Evolutionary conservation across 2,329 filamentous ascomycete genomes (phyloP).

Genomic region (Fusarium sp.): DNA sequence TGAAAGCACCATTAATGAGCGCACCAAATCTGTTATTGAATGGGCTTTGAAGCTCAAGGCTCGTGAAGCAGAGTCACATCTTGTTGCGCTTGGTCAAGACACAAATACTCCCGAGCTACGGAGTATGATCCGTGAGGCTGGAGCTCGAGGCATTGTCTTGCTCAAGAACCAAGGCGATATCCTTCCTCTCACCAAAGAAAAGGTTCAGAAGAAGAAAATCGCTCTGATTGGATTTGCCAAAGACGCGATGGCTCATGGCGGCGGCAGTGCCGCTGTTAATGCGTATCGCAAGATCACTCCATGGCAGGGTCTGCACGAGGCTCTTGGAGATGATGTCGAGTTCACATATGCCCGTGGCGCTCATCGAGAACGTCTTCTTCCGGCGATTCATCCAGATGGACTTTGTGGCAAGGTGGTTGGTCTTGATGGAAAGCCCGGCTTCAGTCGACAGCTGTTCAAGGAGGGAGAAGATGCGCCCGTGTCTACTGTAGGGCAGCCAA

Average conservation of each 20-base stretch:
- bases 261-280: slow-evolving; percentile 48
- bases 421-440: slow-evolving; percentile 46
- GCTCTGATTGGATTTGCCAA: slow-evolving; percentile 49
- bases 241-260: slow-evolving; percentile 46
- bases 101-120: slow-evolving; percentile 41
- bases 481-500: slow-evolving; percentile 26
- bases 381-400: slow-evolving; percentile 23
- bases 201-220: slow-evolving; percentile 40
- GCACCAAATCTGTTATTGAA: slow-evolving; percentile 47
- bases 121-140: slow-evolving; percentile 40
- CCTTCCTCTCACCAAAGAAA: slow-evolving; percentile 59
- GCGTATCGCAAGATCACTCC: slow-evolving; percentile 48
- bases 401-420: slow-evolving; percentile 35
- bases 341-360: slow-evolving; percentile 42
- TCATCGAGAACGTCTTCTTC: slow-evolving; percentile 34
- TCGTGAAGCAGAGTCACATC: slow-evolving; percentile 21
- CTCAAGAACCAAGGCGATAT: slow-evolving; percentile 69
- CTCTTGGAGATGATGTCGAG: slow-evolving; percentile 31
- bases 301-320: slow-evolving; percentile 45
- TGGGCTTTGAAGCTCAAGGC: slow-evolving; percentile 44
- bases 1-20: slow-evolving; percentile 40
- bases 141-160: slow-evolving; percentile 67
- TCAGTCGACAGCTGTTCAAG: slow-evolving; percentile 43
- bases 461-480: slow-evolving; percentile 30
- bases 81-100: neutral